Conservation (phyloP, 768 basidiomycete genomes). For the Porpolomopsis calyptriformis region DNA sequence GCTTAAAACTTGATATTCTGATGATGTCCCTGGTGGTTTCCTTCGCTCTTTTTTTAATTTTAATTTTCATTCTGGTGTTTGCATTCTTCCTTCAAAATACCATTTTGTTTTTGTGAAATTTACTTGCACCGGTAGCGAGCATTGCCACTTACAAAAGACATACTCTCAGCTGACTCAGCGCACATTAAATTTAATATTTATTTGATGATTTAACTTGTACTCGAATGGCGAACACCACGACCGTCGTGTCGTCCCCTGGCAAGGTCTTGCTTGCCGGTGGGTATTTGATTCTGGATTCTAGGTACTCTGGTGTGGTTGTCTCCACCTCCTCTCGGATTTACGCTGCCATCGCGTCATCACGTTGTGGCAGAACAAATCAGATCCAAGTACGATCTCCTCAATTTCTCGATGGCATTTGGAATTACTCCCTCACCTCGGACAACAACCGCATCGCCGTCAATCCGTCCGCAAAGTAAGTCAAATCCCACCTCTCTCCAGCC, state of each 20-base stretch:
- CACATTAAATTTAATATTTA: neutral
- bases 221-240: constrained; percentile 28
- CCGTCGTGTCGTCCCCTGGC: constrained; percentile 83
- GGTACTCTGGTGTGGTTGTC: constrained; percentile 78
- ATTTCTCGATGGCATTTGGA: constrained; percentile 75
- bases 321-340: constrained; percentile 94
- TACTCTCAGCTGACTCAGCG: neutral
- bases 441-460: constrained; percentile 25
- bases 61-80: no score
- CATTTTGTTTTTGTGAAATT: no score
- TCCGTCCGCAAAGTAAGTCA: constrained; percentile 10
- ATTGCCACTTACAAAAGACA: neutral
- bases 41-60: no score
- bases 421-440: constrained; percentile 44
- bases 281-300: constrained; percentile 88
- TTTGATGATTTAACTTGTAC: neutral
- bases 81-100: no score
- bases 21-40: no score
- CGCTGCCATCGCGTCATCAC: constrained; percentile 45
- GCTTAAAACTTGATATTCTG: no score
- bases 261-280: constrained; percentile 95
- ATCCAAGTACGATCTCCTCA: constrained; percentile 85
- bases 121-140: no score
- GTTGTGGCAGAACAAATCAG: constrained; percentile 20
- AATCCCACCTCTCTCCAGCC: constrained; percentile 7